Evolutionary conservation across 768 basidiomycete species (phyloP), one percentile per base, ranked within the genome.

Genomic region (Panaeolus cyanescens): DNA sequence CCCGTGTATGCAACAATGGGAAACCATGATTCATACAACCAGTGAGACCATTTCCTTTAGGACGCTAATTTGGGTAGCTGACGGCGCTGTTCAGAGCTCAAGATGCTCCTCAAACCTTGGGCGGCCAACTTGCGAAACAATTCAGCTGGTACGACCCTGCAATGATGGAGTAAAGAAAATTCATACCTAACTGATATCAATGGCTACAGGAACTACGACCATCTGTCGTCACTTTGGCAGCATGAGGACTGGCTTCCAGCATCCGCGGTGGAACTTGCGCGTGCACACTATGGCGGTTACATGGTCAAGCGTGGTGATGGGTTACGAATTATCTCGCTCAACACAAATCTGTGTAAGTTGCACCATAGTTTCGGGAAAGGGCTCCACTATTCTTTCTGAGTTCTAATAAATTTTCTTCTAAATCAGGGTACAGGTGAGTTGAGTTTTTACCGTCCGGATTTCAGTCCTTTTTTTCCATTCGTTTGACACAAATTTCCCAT

Each of bases 1-100:
- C 89, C 91, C n/a, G 82, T 92, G 2, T 93, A 92, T 64, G 85
- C 88, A 30, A 84, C 87, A 0, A 75, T 92, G 8, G 91, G 91
- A 8, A 93, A 93, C 69, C 91, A 93, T 66, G 91, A 93, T 69
- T 86, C 80, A 39, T 90, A 87, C 70, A 86, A 87, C 65, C 80
- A 85, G 86, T 89, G 62, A 31, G 83, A 66, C 17, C 22, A 32
- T 30, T 20, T 55, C 22, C 12, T 33, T 59, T 53, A 15, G 30
- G 20, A 50, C 9, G 12, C 13, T 50, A 28, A 28, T 20, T 20
- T 10, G 4, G 19, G 17, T 56, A 7, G 9, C 28, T 53, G 34
- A 37, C 42, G 55, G 55, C 20, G 34, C 40, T 30, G 22, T 34
- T 5, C 68, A 80, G 87, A 72, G 85, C 83, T 2, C 80, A 87